Percentiles rank a stretch among this genome's conserved stretches.
phyloP scores from a whole-genome alignment of 805 yeast genomes.

The Zygoascus bituminiphila region DNA sequence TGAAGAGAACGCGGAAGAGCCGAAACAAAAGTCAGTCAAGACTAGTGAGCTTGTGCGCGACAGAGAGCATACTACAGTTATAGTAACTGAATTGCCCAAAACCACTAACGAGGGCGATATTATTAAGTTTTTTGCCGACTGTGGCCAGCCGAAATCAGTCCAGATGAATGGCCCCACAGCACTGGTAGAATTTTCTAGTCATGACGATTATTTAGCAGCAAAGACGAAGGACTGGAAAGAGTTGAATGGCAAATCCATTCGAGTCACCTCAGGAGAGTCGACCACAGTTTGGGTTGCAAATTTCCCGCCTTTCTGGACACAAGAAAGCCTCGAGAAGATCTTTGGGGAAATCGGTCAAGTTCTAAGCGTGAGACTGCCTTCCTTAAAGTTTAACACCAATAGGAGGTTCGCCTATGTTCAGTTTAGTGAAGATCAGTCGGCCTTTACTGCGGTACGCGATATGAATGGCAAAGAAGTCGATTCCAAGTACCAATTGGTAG shows the following conservation, averaged over 20 bases:
- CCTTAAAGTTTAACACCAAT: constrained; percentile 43
- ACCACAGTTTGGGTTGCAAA: constrained; percentile 67
- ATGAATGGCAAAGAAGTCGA: constrained; percentile 34
- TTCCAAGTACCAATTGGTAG: constrained; percentile 37
- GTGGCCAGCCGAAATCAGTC: constrained; percentile 46
- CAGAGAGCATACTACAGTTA: constrained; percentile 52
- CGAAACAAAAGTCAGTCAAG: neutral
- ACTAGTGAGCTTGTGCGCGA: constrained; percentile 31
- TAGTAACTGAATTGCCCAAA: constrained; percentile 43
- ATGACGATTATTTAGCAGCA: constrained; percentile 46
- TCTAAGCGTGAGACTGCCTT: constrained; percentile 54
- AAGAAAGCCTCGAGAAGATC: constrained; percentile 31
- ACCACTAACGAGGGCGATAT: constrained; percentile 35
- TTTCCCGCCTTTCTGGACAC: constrained; percentile 50
- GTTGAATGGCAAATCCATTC: constrained; percentile 36
- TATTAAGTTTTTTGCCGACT: constrained; percentile 42
- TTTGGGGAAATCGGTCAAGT: constrained; percentile 38
- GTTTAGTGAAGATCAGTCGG: constrained; percentile 36
- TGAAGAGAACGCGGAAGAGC: neutral
- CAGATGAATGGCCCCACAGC: constrained; percentile 31
- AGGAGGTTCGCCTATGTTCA: constrained; percentile 74
- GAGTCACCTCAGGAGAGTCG: constrained; percentile 38
- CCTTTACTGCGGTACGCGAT: constrained; percentile 35
- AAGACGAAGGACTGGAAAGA: constrained; percentile 50
- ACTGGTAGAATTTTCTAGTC: constrained; percentile 47